Evolutionary conservation across 78 protist genomes (phyloP), one percentile per base, ranked within the genome.

Genomic region (Goniomonas avonlea): DNA sequence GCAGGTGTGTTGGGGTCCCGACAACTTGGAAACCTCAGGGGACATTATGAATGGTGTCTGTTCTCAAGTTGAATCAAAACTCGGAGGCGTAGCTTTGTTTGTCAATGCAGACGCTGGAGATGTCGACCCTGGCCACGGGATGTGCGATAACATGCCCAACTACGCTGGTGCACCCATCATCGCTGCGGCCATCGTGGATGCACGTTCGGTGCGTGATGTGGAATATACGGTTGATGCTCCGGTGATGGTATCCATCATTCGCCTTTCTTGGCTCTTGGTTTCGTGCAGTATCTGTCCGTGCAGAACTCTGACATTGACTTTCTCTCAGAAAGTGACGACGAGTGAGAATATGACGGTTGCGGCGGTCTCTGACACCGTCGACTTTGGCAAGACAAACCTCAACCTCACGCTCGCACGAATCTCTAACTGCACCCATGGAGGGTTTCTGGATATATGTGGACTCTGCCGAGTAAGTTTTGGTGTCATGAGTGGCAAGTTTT

Each of bases 51-150:
- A 55, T 27, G 47, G 25, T n/a, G 25, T 55, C 31, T 43, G 35
- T 9, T 7, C 47, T 8, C 47, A 31, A 21, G 25, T 69, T 8
- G 75, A 69, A 15, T 13, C 13, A 18, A 35, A 15, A 8, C 13
- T 15, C 29, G 47, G 40, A 21, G 50, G 21, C 9, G 40, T 18
- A 15, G 45, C 75, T 13, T 15, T 69, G 45, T 69, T 69, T 69
- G 50, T 69, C 40, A 25, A 69, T 15, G 75, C 75, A 69, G 75
- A 69, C 25, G 75, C 75, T 7, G 75, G 75, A 69, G 75, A 69
- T 15, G 15, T 69, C 11, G 34, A 25, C 35, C 75, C 75, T 13
- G 29, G 20, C 8, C 35, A 13, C 11, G 11, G 17, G 39, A 20
- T 20, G 39, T 21, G 60, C 75, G 75, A 25, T 11, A 18, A 13